These are phyloP conservation scores for Mycogone perniciosa DNA, from an alignment of 2,329 filamentous ascomycete genomes.

Conservation along the genomic window DNA sequence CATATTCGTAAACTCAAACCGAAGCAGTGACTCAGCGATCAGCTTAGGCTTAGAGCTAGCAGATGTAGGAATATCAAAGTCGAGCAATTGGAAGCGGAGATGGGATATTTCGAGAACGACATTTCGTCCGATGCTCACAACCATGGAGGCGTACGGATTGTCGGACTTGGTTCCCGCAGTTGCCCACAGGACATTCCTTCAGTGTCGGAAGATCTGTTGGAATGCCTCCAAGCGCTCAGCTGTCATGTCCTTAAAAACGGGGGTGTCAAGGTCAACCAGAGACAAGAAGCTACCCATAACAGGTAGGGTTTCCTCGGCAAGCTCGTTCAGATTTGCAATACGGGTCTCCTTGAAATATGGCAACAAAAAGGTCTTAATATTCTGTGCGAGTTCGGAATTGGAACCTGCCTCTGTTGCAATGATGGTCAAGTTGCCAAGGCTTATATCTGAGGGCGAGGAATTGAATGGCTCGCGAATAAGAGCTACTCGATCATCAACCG, in stretches of 20 bases:
- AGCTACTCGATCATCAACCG: neutral
- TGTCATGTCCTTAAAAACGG: constrained; percentile 10
- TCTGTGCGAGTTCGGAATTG: neutral
- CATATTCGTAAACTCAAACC: neutral
- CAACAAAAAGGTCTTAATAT: neutral
- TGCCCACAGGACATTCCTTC: neutral
- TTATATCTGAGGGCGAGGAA: neutral
- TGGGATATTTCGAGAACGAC: neutral
- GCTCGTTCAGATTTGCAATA: neutral
- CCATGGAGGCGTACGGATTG: neutral
- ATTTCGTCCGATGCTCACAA: neutral
- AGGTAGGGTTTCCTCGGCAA: neutral
- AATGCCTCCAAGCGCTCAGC: constrained; percentile 3
- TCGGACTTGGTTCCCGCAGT: neutral
- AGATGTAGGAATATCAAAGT: neutral
- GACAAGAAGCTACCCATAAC: constrained; percentile 10
- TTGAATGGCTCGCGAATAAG: neutral
- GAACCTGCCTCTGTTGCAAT: neutral
- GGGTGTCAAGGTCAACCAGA: constrained; percentile 11
- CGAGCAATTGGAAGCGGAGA: neutral
- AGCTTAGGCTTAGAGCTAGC: neutral
- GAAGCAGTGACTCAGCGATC: neutral
- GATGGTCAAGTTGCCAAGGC: neutral
- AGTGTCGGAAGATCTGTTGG: neutral
- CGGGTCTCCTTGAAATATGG: neutral